Conservation (phyloP, 208 protist species). For the Crithidia thermophila region DNA sequence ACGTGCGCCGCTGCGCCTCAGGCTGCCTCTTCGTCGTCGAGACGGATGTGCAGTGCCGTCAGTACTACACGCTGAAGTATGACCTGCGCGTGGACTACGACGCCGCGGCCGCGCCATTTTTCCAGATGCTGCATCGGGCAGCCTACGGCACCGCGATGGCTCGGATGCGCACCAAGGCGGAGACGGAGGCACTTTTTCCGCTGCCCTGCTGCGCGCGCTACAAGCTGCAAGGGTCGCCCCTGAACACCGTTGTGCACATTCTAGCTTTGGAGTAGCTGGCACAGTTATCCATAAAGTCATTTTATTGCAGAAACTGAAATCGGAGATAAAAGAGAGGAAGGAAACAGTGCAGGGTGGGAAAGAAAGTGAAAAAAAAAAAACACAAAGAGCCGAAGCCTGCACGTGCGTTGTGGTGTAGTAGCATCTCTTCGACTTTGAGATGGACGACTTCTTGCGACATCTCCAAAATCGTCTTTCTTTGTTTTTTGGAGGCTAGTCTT, state of each 20-base stretch:
- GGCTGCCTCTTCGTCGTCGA: slow-evolving; percentile 65
- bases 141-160: slow-evolving; percentile 40
- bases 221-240: slow-evolving; percentile 72
- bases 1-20: slow-evolving; percentile 8
- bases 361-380: too few relatives aligned
- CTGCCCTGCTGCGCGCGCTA: slow-evolving; percentile 44
- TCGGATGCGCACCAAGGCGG: slow-evolving; percentile 47
- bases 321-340: too few relatives aligned
- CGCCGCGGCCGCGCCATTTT: slow-evolving; percentile 48
- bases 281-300: too few relatives aligned
- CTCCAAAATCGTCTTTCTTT: too few relatives aligned
- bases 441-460: too few relatives aligned
- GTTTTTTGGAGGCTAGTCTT: neutral
- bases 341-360: too few relatives aligned
- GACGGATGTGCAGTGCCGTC: slow-evolving; percentile 68
- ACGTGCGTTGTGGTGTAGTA: too few relatives aligned
- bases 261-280: slow-evolving; percentile 2
- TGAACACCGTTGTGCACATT: slow-evolving; percentile 72
- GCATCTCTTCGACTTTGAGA: too few relatives aligned
- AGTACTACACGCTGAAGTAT: slow-evolving; percentile 55
- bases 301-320: too few relatives aligned
- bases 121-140: slow-evolving; percentile 39
- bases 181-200: slow-evolving; percentile 38
- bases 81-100: slow-evolving; percentile 48
- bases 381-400: too few relatives aligned